Conservation (phyloP, 2,329 filamentous ascomycete species). For the Chaetomiaceae sp. region DNA sequence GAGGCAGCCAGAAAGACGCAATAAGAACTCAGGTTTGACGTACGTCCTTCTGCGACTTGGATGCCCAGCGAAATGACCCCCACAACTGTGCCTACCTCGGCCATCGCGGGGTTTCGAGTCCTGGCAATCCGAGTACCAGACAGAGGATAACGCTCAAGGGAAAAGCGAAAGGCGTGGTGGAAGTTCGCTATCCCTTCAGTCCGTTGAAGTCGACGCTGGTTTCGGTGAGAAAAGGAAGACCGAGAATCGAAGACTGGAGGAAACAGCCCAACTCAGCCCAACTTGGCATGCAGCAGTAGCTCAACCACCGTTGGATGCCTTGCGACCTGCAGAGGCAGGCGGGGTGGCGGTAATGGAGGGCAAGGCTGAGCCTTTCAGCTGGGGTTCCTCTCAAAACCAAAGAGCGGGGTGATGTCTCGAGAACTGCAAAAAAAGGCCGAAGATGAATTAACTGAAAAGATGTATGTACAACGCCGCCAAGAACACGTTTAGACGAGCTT, state of each 20-base stretch:
- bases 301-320: background rate
- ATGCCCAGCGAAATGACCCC: constrained; percentile 36
- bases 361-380: background rate
- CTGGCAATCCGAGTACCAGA: background rate
- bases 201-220: no score
- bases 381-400: background rate
- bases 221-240: no score
- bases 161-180: no score
- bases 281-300: no score
- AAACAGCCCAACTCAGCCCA: no score
- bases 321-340: background rate
- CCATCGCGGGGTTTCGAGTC: background rate
- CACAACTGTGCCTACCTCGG: constrained; percentile 2
- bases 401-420: background rate
- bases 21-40: no score
- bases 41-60: constrained; percentile 30
- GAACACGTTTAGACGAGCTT: constrained; percentile 47
- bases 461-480: background rate
- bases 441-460: background rate
- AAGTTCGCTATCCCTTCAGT: no score
- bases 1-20: no score
- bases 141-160: no score
- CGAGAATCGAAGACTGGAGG: no score
- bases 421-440: background rate
- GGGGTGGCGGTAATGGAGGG: background rate